Evolutionary conservation across 1,284 basidiomycete genomes (phyloP).

Genomic region (Pascua guehoae): DNA sequence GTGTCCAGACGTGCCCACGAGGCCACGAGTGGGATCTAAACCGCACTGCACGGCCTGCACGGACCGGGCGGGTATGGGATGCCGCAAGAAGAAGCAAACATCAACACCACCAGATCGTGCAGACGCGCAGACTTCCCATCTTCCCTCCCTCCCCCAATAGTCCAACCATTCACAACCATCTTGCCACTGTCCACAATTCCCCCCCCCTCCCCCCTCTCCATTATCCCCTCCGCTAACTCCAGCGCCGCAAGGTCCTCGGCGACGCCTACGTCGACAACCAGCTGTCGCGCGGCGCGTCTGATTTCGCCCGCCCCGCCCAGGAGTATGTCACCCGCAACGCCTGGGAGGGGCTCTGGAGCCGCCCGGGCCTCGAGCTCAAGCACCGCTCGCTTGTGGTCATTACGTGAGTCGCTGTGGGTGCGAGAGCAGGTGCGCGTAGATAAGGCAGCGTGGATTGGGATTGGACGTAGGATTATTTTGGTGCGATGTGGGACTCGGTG

Average conservation of each 20-base stretch:
- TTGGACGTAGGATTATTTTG: background rate
- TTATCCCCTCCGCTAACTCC: background rate
- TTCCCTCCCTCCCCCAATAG: background rate
- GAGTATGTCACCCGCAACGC: constrained; percentile 19
- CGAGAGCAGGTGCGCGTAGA: no score
- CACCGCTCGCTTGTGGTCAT: constrained; percentile 22
- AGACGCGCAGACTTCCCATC: no score
- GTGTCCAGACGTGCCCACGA: background rate
- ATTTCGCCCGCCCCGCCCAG: constrained; percentile 23
- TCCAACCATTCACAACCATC: no score
- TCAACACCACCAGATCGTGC: no score
- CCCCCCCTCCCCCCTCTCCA: background rate
- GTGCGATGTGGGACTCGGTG: background rate
- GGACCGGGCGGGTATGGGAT: no score
- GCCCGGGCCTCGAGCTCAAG: constrained; percentile 21
- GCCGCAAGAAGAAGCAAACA: no score
- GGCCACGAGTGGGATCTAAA: no score
- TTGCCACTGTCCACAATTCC: no score
- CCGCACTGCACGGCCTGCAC: no score
- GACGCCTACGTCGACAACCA: constrained; percentile 21
- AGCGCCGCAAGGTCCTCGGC: constrained; percentile 21
- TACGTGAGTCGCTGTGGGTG: constrained; percentile 13
- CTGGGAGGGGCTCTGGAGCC: constrained; percentile 21
- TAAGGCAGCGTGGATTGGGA: background rate
- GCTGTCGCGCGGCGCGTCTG: constrained; percentile 15